Percentiles rank a stretch among this genome's conserved stretches.
Evolutionary conservation across 116 monocot genomes (phyloP).

Genomic region (Zostera marina): DNA sequence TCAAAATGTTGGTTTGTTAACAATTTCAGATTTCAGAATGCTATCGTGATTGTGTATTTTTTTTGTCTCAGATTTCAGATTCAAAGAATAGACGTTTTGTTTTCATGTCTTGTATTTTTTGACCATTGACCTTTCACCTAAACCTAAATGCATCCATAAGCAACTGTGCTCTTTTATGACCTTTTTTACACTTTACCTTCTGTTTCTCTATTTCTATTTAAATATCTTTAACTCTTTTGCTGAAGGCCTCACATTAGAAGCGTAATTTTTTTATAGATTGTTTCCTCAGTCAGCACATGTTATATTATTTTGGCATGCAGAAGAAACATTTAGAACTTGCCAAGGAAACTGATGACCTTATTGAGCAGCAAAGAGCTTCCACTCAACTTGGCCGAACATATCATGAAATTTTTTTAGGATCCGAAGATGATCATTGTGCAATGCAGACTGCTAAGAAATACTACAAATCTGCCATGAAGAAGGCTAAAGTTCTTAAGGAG

Average conservation of each 20-base stretch:
- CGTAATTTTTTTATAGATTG: not conserved
- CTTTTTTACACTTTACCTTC: too few species aligned
- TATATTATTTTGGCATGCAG: slow-evolving; percentile 18
- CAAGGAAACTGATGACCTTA: slow-evolving; percentile 60
- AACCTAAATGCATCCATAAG: too few species aligned
- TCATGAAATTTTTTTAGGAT: slow-evolving; percentile 66
- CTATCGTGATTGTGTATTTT: too few species aligned
- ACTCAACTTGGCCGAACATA: slow-evolving; percentile 98
- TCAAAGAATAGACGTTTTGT: too few species aligned
- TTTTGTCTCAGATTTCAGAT: too few species aligned
- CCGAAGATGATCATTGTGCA: slow-evolving; percentile 75
- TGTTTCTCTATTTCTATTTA: too few species aligned
- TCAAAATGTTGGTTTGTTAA: too few species aligned
- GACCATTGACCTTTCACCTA: too few species aligned
- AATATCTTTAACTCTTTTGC: not conserved
- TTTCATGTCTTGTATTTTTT: too few species aligned
- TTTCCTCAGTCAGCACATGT: not conserved
- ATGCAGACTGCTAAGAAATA: slow-evolving; percentile 71
- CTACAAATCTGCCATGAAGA: slow-evolving; percentile 73
- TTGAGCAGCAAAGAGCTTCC: slow-evolving; percentile 88
- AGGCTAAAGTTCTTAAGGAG: slow-evolving; percentile 48
- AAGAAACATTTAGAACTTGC: slow-evolving; percentile 90
- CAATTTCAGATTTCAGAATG: too few species aligned
- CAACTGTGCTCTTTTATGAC: too few species aligned
- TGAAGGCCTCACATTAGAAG: not conserved